A percentile compares a stretch with the other conserved stretches of the same genome.
Conservation (phyloP, 257 asterid species). For the Misopates orontium region DNA sequence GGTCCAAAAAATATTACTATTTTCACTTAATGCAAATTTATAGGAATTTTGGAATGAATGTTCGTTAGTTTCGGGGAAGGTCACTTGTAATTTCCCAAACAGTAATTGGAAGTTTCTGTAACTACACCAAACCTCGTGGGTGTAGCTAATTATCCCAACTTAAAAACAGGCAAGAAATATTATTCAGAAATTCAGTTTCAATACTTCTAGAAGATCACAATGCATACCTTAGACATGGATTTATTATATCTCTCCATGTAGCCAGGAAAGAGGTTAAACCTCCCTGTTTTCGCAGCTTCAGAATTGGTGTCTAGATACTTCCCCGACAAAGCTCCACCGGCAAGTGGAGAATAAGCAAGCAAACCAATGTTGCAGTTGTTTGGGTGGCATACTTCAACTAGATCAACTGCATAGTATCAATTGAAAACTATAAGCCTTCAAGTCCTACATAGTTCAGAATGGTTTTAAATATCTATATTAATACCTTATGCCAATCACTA, state of each 20-base stretch:
- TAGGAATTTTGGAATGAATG: no score
- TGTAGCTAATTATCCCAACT: no score
- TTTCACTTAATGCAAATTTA: no score
- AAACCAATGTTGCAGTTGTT: conserved; percentile 82
- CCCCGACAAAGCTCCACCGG: conserved; percentile 79
- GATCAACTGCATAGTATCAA: conserved; percentile 67
- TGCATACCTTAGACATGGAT: conserved; percentile 63
- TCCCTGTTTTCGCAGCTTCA: conserved; percentile 74
- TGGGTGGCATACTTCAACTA: conserved; percentile 89
- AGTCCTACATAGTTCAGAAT: neutral
- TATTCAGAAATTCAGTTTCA: no score
- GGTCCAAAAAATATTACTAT: no score
- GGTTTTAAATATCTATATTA: neutral
- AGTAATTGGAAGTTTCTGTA: no score
- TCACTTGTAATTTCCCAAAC: no score
- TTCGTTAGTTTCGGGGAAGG: no score
- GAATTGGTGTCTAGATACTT: conserved; percentile 73
- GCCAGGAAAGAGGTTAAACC: conserved; percentile 78
- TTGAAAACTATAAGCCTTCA: conserved; percentile 8
- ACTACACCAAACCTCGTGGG: no score
- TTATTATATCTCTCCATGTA: conserved; percentile 91
- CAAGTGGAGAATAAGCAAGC: conserved; percentile 90
- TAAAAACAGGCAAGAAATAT: no score
- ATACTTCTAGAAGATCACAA: neutral
- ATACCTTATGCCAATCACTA: no score